Evolutionary conservation across 305 asterid genomes (phyloP).

Genomic region (Coffea humblotiana): DNA sequence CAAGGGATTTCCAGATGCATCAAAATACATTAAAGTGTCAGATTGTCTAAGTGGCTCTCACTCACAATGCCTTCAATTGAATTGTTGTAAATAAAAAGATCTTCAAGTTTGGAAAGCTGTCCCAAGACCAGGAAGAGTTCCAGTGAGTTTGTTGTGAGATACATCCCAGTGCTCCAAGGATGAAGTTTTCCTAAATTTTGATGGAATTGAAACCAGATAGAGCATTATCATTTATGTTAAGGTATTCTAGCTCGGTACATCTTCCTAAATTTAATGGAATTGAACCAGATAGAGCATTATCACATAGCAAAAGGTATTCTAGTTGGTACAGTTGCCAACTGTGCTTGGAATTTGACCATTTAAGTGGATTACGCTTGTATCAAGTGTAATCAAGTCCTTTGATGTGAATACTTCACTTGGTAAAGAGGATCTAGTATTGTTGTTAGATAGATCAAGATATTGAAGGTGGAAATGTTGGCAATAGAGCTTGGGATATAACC

Average conservation of each 20-base stretch:
- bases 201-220: neutral
- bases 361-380: neutral
- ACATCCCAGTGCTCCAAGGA: neutral
- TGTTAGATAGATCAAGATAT: slow-evolving; percentile 38
- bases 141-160: slow-evolving; percentile 13
- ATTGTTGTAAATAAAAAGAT: neutral
- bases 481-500: slow-evolving; percentile 29
- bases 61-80: slow-evolving; percentile 28
- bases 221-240: neutral
- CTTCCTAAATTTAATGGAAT: neutral
- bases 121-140: slow-evolving; percentile 19
- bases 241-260: neutral
- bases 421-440: neutral
- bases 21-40: slow-evolving; percentile 5
- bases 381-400: neutral
- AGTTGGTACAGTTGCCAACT: neutral
- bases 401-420: neutral
- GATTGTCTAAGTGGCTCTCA: slow-evolving; percentile 28
- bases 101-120: too few relatives aligned
- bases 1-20: slow-evolving; percentile 24
- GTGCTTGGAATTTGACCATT: neutral
- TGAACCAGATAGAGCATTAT: neutral
- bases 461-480: slow-evolving; percentile 28
- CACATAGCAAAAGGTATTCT: too few relatives aligned
- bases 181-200: neutral